Evolutionary conservation across 2,329 filamentous ascomycete genomes (phyloP).

Genomic region (Arthrobotrys pseudoclavata): DNA sequence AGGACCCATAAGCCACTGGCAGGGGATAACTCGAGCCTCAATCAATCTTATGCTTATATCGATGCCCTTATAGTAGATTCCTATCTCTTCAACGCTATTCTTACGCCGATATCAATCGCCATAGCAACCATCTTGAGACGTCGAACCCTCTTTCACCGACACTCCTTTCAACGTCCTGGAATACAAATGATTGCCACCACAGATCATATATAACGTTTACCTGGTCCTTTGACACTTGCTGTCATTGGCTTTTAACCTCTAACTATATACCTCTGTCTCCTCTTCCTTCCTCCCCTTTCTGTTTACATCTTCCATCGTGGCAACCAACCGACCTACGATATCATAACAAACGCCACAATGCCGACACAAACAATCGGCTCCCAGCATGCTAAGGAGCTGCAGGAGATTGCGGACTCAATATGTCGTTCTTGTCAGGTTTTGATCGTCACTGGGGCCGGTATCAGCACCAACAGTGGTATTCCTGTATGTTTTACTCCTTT

Average conservation of each 20-base stretch:
- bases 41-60: not conserved
- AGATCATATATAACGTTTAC: not conserved
- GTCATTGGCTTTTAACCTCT: constrained; percentile 27
- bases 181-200: constrained; percentile 14
- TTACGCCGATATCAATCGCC: not conserved
- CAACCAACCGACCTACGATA: not conserved
- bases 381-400: constrained; percentile 71
- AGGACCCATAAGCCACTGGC: not conserved
- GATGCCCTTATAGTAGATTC: not conserved
- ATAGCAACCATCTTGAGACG: not conserved
- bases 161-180: not conserved
- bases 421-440: constrained; percentile 78
- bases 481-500: constrained; percentile 70
- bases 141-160: not conserved
- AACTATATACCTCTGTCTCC: not conserved
- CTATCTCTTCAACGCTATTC: not conserved
- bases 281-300: constrained; percentile 14
- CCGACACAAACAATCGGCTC: constrained; percentile 73
- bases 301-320: constrained; percentile 14
- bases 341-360: constrained; percentile 67
- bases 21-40: not conserved
- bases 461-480: constrained; percentile 82
- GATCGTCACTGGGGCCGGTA: constrained; percentile 79
- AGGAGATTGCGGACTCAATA: constrained; percentile 75
- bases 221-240: constrained; percentile 25